Percentiles rank a stretch among this genome's conserved stretches.
These are phyloP conservation scores for Mychonastes homosphaera DNA, from an alignment of 139 green algal genomes.

Conservation along the genomic window DNA sequence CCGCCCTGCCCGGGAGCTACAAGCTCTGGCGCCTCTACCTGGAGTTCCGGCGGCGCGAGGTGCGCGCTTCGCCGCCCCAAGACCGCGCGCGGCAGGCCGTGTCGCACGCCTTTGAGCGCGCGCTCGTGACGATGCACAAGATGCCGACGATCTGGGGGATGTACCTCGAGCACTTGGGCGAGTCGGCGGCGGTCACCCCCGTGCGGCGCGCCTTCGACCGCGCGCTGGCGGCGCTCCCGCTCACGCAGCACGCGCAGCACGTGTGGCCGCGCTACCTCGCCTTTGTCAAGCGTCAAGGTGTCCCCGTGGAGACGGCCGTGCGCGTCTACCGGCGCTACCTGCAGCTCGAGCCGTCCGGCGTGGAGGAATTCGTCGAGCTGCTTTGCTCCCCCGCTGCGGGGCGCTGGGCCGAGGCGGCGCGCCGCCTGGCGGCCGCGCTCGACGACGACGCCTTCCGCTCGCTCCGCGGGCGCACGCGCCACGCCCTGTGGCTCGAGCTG, in stretches of 20 bases:
- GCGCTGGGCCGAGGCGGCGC: conserved; percentile 69
- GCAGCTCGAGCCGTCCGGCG: conserved; percentile 85
- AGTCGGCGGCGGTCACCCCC: conserved; percentile 55
- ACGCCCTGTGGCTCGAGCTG: conserved; percentile 96
- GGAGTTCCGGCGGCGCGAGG: conserved; percentile 51
- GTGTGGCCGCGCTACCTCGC: conserved; percentile 91
- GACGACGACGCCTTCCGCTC: conserved; percentile 87
- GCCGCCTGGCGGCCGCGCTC: conserved; percentile 59
- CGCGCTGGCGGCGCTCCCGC: conserved; percentile 77
- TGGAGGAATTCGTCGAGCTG: conserved; percentile 85
- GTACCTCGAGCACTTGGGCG: conserved; percentile 80
- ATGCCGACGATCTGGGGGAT: conserved; percentile 87
- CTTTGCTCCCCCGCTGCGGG: conserved; percentile 23
- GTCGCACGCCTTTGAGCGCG: conserved; percentile 88
- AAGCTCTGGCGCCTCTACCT: conserved; percentile 93
- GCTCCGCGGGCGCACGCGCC: conserved; percentile 23
- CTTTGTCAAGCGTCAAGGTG: conserved; percentile 56
- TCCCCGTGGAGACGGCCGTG: conserved; percentile 85
- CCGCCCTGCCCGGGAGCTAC: conserved; percentile 84
- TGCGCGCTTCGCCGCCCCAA: conserved; percentile 48
- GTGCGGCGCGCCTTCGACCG: conserved; percentile 76
- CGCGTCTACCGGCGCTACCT: conserved; percentile 94
- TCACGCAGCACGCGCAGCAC: conserved; percentile 96
- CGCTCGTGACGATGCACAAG: conserved; percentile 97
- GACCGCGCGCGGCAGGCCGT: conserved; percentile 53